These are phyloP conservation scores for Wickerhamomyces sp. DNA, from an alignment of 1,139 yeast genomes.

Conservation along the genomic window DNA sequence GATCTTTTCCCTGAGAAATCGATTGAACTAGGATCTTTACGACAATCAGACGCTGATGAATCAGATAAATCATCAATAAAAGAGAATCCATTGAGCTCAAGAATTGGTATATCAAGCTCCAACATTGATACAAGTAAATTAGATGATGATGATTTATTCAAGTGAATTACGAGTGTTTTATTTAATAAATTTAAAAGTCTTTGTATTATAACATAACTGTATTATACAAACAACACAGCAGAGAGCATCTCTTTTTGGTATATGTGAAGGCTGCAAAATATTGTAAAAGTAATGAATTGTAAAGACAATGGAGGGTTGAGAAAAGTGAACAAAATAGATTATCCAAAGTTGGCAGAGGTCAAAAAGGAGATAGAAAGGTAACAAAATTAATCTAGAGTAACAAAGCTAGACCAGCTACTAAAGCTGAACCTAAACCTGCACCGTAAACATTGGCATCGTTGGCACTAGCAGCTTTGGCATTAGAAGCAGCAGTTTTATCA, in stretches of 20 bases:
- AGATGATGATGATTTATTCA: conserved; percentile 15
- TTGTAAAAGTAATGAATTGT: no score
- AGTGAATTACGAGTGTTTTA: conserved; percentile 2
- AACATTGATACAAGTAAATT: conserved; percentile 2
- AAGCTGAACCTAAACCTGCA: conserved; percentile 32
- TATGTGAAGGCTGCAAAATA: no score
- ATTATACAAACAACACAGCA: no score
- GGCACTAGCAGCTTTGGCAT: conserved; percentile 20
- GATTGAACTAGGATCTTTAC: not conserved
- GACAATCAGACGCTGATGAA: not conserved
- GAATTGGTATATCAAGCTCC: not conserved
- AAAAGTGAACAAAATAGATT: no score
- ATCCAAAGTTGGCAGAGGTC: no score
- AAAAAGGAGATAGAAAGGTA: no score
- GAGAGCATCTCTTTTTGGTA: no score
- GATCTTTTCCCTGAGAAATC: conserved; percentile 20
- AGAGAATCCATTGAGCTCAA: not conserved
- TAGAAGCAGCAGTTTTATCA: conserved; percentile 39
- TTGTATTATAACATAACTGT: no score
- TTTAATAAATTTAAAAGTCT: not conserved
- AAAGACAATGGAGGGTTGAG: no score
- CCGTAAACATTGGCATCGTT: conserved; percentile 25
- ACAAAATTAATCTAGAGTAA: conserved; percentile 22
- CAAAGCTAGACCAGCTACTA: conserved; percentile 34
- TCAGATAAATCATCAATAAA: not conserved